These are phyloP conservation scores for Cladosporium sp. DNA, from an alignment of 2,329 filamentous ascomycete genomes.

Conservation along the genomic window DNA sequence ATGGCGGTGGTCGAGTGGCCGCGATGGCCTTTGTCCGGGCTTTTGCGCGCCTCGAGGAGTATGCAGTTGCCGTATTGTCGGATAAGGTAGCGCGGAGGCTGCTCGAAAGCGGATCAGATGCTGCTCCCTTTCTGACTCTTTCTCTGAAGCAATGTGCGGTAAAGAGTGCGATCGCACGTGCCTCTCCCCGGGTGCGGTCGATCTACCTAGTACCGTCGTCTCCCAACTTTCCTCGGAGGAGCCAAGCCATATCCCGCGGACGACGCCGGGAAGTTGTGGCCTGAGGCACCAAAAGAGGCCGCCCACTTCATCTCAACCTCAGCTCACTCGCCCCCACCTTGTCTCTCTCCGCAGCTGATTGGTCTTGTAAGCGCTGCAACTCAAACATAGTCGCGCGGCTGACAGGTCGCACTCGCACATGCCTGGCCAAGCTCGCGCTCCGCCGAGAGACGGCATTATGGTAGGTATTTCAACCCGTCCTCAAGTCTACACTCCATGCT, in stretches of 20 bases:
- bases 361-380: slow-evolving; percentile 9
- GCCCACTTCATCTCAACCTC: no score
- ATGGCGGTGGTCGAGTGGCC: slow-evolving; percentile 37
- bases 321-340: no score
- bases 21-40: slow-evolving; percentile 6
- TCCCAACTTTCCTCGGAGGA: slow-evolving; percentile 9
- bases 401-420: neutral
- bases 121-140: neutral
- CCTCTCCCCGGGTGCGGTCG: neutral
- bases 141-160: neutral
- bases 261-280: no score
- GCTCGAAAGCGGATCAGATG: neutral
- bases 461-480: neutral
- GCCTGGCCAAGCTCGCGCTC: no score
- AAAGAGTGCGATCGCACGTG: neutral
- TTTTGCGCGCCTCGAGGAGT: neutral
- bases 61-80: neutral
- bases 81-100: neutral
- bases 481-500: neutral
- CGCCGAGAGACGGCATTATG: neutral
- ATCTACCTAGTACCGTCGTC: neutral
- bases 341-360: neutral
- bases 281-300: no score
- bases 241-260: neutral
- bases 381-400: slow-evolving; percentile 10